Base-by-base conservation (phyloP, 2,329 filamentous ascomycete species). In the Rhynchosporium secalis region DNA sequence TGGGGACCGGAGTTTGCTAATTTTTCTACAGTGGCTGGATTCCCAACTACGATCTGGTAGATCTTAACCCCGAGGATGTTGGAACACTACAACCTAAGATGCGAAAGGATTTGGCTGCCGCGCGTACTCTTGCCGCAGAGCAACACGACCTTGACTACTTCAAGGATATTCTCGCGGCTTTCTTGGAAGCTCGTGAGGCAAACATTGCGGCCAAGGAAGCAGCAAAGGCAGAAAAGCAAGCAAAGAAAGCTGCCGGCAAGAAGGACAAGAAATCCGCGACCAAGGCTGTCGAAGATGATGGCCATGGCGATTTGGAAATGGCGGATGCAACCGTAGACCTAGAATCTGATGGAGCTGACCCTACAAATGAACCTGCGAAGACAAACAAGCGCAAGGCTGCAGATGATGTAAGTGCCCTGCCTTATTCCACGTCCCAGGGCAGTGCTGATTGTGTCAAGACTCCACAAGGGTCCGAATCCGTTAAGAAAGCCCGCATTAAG, bases 381-480 rank as follows among this genome's bases (percentile, higher is more conserved):
- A 77, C 78, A 7, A 90, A 89, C 84, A 96, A 96, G 83, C 88
- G 92, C 71, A 96, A 96, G 84, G 88, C 91, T 72, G 90, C 86
- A 61, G 86, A 86, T 15, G 86, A 86, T n/a, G 86, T 87, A 74
- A 77, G 80, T 70, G 47, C n/a, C 8, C 15, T 9, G 47, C n/a
- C 8, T 20, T 9, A 4, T n/a, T 20, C 15, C 38, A 9, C n/a
- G 43, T n/a, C 51, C 58, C 45, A 4, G 15, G 20, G 58, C 28
- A 10, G 40, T 63, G 47, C 68, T 73, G 60, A 72, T 56, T n/a
- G 33, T 43, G 10, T 55, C 5, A 52, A 86, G 82, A 82, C 81
- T 26, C 82, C 82, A n/a, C 80, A 84, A 72, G 80, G 83, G 51
- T 73, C 82, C 2, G 85, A 87, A 45, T 86, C 85, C 10, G 83